phyloP scores from a whole-genome alignment of 192 early-diverging fungal genomes.

The Podila horticola region DNA sequence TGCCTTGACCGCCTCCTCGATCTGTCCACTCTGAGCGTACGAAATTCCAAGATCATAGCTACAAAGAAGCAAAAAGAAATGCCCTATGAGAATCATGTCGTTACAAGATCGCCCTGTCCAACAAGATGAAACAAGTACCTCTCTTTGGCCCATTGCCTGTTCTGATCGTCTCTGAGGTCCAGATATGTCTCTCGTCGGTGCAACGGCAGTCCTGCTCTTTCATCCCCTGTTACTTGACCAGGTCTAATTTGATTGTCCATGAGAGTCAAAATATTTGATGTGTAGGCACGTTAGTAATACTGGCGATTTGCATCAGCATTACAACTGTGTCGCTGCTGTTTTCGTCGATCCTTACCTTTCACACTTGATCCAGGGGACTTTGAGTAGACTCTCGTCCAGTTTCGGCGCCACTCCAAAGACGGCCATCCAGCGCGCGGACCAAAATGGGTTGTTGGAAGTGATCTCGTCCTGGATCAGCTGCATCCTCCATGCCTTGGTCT shows the following conservation, averaged over 20 bases:
- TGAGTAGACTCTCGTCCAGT: constrained; percentile 46
- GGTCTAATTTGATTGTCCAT: background rate
- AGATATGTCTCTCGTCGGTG: constrained; percentile 47
- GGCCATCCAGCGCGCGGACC: constrained; percentile 49
- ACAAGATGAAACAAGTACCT: constrained; percentile 14
- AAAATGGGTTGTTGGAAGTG: constrained; percentile 44
- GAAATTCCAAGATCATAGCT: constrained; percentile 37
- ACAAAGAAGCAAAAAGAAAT: background rate
- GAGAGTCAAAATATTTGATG: background rate
- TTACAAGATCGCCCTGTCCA: background rate
- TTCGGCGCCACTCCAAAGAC: constrained; percentile 41
- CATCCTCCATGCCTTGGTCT: constrained; percentile 32
- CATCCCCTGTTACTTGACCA: constrained; percentile 15
- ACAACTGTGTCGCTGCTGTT: no score
- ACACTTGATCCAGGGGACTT: constrained; percentile 51
- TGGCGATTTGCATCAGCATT: no score
- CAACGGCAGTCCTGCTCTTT: constrained; percentile 17
- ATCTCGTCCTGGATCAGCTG: constrained; percentile 48
- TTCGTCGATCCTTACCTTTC: constrained; percentile 18
- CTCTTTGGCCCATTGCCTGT: constrained; percentile 47
- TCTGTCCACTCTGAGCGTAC: constrained; percentile 27
- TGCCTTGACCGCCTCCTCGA: constrained; percentile 44
- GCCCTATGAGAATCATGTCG: background rate
- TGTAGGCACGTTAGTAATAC: no score
- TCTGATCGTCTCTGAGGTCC: constrained; percentile 47